These are phyloP conservation scores for Acorus gramineus DNA, from an alignment of 106 monocot genomes.

Conservation along the genomic window DNA sequence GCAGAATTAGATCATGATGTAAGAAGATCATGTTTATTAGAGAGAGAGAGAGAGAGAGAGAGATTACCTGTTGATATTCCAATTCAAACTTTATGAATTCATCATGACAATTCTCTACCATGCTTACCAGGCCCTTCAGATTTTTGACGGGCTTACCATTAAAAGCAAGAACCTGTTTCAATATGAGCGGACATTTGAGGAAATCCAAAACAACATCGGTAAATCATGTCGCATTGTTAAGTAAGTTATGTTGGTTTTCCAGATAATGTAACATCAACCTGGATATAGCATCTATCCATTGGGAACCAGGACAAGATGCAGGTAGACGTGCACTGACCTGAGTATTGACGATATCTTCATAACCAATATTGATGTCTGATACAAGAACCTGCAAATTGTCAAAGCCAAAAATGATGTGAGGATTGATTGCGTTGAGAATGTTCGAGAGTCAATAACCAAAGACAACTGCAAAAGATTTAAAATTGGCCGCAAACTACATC, in stretches of 20 bases:
- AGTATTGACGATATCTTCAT: slow-evolving; percentile 99
- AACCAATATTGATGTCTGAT: slow-evolving; percentile 94
- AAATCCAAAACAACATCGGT: too few relatives aligned
- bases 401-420: not conserved
- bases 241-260: too few relatives aligned
- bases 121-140: slow-evolving; percentile 64
- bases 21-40: not conserved
- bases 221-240: too few relatives aligned
- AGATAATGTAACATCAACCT: too few relatives aligned
- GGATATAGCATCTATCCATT: too few relatives aligned
- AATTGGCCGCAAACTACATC: too few relatives aligned
- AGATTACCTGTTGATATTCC: slow-evolving; percentile 81
- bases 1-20: not conserved
- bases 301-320: too few relatives aligned
- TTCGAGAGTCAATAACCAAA: too few relatives aligned
- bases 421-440: too few relatives aligned
- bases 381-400: slow-evolving; percentile 69
- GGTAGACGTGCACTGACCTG: slow-evolving; percentile 34
- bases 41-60: slow-evolving; percentile 2
- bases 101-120: slow-evolving; percentile 80
- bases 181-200: not conserved
- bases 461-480: too few relatives aligned
- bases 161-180: slow-evolving; percentile 51
- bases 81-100: slow-evolving; percentile 93
- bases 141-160: slow-evolving; percentile 97